Conservation (phyloP, 768 basidiomycete genomes). For the Nidula microcarpa region DNA sequence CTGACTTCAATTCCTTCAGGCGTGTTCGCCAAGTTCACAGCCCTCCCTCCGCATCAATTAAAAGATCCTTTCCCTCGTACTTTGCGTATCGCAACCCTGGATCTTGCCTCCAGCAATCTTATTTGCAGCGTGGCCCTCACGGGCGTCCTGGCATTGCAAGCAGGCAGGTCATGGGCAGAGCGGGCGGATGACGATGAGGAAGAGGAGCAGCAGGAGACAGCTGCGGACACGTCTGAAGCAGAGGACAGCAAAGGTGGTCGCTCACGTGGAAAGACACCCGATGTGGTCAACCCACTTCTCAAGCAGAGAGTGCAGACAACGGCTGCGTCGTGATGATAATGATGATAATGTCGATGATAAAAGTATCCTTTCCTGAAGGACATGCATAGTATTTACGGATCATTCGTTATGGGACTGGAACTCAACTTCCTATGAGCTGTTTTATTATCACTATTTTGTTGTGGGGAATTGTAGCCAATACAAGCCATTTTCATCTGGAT, state of each 20-base stretch:
- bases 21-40: constrained; percentile 55
- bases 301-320: constrained; percentile 18
- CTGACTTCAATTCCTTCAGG: constrained; percentile 28
- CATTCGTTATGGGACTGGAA: constrained; percentile 3
- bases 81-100: constrained; percentile 63
- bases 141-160: constrained; percentile 81
- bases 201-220: constrained; percentile 34
- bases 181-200: constrained; percentile 62
- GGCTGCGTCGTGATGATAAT: neutral
- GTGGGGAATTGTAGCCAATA: too few relatives aligned
- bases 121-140: constrained; percentile 86
- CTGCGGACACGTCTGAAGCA: constrained; percentile 20
- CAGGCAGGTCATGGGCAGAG: constrained; percentile 84
- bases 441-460: neutral
- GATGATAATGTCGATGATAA: too few relatives aligned
- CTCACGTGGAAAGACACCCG: constrained; percentile 28
- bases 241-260: constrained; percentile 16
- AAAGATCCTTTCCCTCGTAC: constrained; percentile 59
- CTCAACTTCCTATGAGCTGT: neutral
- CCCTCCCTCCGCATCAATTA: constrained; percentile 49
- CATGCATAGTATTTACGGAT: too few relatives aligned
- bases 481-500: too few relatives aligned
- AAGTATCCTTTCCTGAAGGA: neutral
- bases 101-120: constrained; percentile 80
- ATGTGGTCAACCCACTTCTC: constrained; percentile 23